A percentile compares a stretch with the other conserved stretches of the same genome.
Evolutionary conservation across 768 basidiomycete species (phyloP).

Genomic region (Russula virescens): DNA sequence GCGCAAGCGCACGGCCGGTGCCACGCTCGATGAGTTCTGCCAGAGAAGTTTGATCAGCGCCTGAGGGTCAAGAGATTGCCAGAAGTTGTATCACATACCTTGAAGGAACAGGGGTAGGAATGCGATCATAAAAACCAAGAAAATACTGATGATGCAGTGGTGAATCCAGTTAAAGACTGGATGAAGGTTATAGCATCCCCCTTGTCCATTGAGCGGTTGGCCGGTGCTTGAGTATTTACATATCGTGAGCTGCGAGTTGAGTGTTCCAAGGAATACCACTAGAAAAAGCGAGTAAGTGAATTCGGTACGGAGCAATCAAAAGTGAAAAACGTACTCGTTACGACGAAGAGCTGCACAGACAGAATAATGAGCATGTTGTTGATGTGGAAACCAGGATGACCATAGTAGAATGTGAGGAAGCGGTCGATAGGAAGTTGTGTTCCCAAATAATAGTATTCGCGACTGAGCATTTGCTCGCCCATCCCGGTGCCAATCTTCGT

Average conservation of each 20-base stretch:
- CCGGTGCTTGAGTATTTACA: constrained; percentile 75
- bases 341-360: constrained; percentile 92
- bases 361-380: constrained; percentile 99
- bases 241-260: constrained; percentile 73
- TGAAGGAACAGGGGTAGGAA: constrained; percentile 94
- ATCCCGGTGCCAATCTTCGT: constrained; percentile 99
- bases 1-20: constrained; percentile 83
- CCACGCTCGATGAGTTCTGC: constrained; percentile 94
- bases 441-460: constrained; percentile 98
- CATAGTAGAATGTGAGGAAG: constrained; percentile 99
- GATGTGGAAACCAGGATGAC: constrained; percentile 99
- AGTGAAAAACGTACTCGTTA: constrained; percentile 60
- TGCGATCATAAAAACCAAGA: constrained; percentile 97
- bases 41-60: constrained; percentile 24
- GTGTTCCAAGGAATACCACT: constrained; percentile 94
- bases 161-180: constrained; percentile 96
- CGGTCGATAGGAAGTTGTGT: constrained; percentile 97
- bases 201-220: constrained; percentile 67
- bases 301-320: neutral
- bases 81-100: constrained; percentile 44
- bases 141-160: constrained; percentile 95
- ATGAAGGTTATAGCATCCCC: constrained; percentile 89
- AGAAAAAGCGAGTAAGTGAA: constrained; percentile 19
- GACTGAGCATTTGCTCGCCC: constrained; percentile 99
- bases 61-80: neutral